Evolutionary conservation across 768 basidiomycete genomes (phyloP).

Genomic region (Trametes elegans): DNA sequence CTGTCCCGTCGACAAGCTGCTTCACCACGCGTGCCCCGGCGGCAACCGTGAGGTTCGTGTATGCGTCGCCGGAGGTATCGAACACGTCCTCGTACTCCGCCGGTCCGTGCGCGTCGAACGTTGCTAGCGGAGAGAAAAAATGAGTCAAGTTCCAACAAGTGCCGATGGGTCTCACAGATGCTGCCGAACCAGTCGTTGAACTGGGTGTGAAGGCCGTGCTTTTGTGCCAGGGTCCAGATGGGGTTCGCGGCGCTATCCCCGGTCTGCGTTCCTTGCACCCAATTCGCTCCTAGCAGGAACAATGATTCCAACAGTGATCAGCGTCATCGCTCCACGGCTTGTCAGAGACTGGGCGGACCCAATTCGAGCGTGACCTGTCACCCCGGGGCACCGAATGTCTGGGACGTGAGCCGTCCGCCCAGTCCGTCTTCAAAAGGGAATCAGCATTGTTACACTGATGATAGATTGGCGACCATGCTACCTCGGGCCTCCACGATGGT

Average conservation of each 20-base stretch:
- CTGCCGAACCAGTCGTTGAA: conserved; percentile 34
- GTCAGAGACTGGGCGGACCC: conserved; percentile 20
- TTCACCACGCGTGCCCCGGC: conserved; percentile 42
- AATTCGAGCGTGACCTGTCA: conserved; percentile 43
- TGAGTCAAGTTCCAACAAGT: no score
- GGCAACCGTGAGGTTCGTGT: conserved; percentile 35
- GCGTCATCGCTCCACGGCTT: conserved; percentile 41
- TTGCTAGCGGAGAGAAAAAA: conserved; percentile 36
- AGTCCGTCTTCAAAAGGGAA: conserved; percentile 37
- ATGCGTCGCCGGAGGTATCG: conserved; percentile 37
- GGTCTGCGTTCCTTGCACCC: conserved; percentile 42
- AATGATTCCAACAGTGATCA: conserved; percentile 39
- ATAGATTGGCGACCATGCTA: background rate
- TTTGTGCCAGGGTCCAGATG: conserved; percentile 50
- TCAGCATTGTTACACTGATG: no score
- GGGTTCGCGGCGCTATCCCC: conserved; percentile 52
- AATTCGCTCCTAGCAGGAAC: conserved; percentile 26
- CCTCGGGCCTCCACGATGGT: conserved; percentile 52
- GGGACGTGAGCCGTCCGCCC: conserved; percentile 53
- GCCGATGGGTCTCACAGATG: conserved; percentile 22
- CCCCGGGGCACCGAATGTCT: conserved; percentile 38
- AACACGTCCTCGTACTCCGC: conserved; percentile 48
- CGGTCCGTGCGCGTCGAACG: conserved; percentile 47
- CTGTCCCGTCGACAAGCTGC: conserved; percentile 46
- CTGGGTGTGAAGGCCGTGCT: conserved; percentile 44